Base-by-base conservation (phyloP, 2,329 filamentous ascomycete genomes). In the Aspergillus fumigatiaffinis region DNA sequence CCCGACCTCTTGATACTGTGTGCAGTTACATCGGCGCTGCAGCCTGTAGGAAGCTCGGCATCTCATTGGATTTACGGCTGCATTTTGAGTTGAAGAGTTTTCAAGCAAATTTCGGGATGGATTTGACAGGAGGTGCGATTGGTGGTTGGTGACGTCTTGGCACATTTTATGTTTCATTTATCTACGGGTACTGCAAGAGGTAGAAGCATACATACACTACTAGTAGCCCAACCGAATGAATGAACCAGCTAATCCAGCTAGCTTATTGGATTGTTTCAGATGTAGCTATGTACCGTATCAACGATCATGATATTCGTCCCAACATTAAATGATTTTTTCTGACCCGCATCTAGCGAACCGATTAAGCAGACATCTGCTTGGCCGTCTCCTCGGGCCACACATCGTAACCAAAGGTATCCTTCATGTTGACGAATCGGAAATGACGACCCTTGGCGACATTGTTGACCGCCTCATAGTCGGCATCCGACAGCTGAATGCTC, bases 361-460 rank as follows among this genome's bases (percentile, higher is more conserved):
- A 47, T 60, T 66, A 71, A 58, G 65, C 68, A 53, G 70, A 71
- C 28, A 73, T 35, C 60, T 73, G 64, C 59, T 68, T 63, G 49
- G 70, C 69, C 32, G 68, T 68, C 77, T 87, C 84, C 67, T 86
- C 82, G 0, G 85, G 80, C 85, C 85, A 87, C 51, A 90, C 82
- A 65, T 91, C 80, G 70, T 88, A 89, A 6, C 88, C 88, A 72
- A 91, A 91, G 1, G 86, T 89, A 63, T 90, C 87, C 80, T 89
- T 91, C 88, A 91, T 91, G 77, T 91, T 90, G 58, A 91, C 88
- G 68, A 91, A 91, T 41, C 88, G 84, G 26, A 82, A 84, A 72
- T 89, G 85, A 52, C 87, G 80, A 38, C 85, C 84, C 70, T 84
- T 80, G 1, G 87, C 86, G 7, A 90, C 87, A 60, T 79, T 68